Evolutionary conservation across 208 protist species (phyloP), one percentile per base, ranked within the genome.

Genomic region (Leishmania tarentolae): DNA sequence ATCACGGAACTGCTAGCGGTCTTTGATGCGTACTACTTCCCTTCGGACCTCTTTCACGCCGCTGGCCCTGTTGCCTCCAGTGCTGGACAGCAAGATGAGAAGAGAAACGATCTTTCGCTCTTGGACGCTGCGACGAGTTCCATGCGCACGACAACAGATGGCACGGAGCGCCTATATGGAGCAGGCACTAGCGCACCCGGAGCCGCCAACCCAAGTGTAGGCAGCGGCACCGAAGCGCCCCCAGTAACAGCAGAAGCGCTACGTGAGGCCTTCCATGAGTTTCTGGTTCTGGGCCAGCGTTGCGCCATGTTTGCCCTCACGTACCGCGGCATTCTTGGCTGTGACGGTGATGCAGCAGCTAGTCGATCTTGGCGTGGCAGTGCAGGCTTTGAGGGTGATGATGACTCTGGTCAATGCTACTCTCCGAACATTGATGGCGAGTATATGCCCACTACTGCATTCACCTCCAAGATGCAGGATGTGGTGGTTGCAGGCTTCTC

Each of bases 1-100:
- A 59, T 68, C 50, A 65, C 81, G 35, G 59, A 75, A 19, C 53
- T 87, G 28, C 59, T 82, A 24, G 75, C 83, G n/a, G 78, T 85
- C 57, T 88, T 88, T 52, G 85, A 88, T 24, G 65, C 68, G 24
- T 82, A 79, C 66, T 83, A 80, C 73, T 88, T 85, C 75, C 85
- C 85, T 1, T 11, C 44, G 8, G 85, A 88, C 46, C 76, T 85
- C n/a, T 84, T 87, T n/a, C 17, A 52, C 19, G 24, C 70, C 9
- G 19, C 42, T 35, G 37, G 28, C 24, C 28, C 21, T 28, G 71
- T 42, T 52, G 15, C 72, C 46, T n/a, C 50, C 52, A 28, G 61
- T 31, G 37, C 28, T n/a, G 42, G 46, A 24, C 35, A 44, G 21
- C 37, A 71, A 24, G 37, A 24, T 31, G 40, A 24, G 66, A 28